These are phyloP conservation scores for Vaccinium corymbosum DNA, from an alignment of 148 eudicot species.

Conservation along the genomic window DNA sequence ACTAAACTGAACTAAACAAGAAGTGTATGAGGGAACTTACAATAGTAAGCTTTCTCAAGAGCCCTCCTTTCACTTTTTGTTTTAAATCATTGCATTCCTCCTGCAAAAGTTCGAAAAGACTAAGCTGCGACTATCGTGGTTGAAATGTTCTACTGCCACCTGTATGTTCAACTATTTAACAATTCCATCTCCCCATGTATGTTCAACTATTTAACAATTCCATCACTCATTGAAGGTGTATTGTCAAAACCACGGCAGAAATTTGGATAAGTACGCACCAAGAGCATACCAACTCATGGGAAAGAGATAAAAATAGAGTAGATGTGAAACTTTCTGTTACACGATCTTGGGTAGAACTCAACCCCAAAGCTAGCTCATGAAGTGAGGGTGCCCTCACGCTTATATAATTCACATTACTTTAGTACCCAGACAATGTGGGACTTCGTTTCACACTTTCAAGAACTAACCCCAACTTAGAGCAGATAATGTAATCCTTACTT, in stretches of 20 bases:
- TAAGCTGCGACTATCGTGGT: neutral
- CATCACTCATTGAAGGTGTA: neutral
- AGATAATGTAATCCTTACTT: neutral
- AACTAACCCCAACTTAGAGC: conserved; percentile 1
- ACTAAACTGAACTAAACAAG: neutral
- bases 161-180: neutral
- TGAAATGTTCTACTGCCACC: neutral
- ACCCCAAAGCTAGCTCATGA: too few relatives aligned
- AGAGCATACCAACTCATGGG: neutral
- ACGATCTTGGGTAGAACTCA: too few relatives aligned
- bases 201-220: neutral
- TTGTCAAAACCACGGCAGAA: neutral
- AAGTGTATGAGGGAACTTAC: conserved; percentile 38
- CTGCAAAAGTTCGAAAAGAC: conserved; percentile 23
- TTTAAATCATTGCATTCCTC: conserved; percentile 61
- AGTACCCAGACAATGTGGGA: too few relatives aligned
- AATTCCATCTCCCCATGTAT: neutral
- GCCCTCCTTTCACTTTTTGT: conserved; percentile 45
- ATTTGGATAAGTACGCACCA: neutral
- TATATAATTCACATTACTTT: too few relatives aligned
- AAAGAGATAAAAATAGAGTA: neutral
- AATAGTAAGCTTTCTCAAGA: conserved; percentile 48
- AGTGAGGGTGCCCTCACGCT: too few relatives aligned
- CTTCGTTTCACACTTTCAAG: neutral
- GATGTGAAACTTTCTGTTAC: neutral